A percentile compares a stretch with the other conserved stretches of the same genome.
phyloP scores from a whole-genome alignment of 257 asterid genomes.

The Forsythia viridissima region DNA sequence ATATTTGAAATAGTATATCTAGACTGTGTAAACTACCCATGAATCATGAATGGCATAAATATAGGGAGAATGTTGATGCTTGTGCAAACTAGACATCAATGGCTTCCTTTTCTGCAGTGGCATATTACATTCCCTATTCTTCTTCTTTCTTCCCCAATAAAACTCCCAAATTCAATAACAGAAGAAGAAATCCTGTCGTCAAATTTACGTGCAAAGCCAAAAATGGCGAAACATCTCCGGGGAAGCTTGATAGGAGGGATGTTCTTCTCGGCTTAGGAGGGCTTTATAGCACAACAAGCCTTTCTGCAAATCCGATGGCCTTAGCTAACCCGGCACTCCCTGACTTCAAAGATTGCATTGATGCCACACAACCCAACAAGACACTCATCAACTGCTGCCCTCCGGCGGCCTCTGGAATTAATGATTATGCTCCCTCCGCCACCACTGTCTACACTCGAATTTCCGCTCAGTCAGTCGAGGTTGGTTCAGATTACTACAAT shows the following conservation, averaged over 20 bases:
- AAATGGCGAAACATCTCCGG: not conserved
- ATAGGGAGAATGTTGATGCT: not conserved
- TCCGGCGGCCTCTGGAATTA: not conserved
- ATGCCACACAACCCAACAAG: slow-evolving; percentile 4
- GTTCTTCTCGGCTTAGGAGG: not conserved
- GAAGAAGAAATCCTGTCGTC: too few species aligned
- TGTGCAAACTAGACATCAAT: not conserved
- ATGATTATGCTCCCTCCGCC: slow-evolving; percentile 5
- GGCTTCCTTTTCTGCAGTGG: not conserved
- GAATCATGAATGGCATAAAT: not conserved
- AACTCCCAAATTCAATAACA: not conserved
- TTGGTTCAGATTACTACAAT: not conserved
- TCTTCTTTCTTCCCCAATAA: too few species aligned
- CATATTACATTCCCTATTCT: not conserved
- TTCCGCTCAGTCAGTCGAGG: slow-evolving; percentile 14
- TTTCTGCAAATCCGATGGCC: not conserved
- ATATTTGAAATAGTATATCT: too few species aligned
- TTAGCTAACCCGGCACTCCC: not conserved
- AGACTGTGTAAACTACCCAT: too few species aligned
- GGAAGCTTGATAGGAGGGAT: not conserved
- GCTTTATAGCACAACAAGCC: not conserved
- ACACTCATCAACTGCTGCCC: slow-evolving; percentile 13
- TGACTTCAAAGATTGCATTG: not conserved
- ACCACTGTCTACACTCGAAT: slow-evolving; percentile 4
- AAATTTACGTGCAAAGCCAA: not conserved